Evolutionary conservation across 148 eudicot genomes (phyloP), one percentile per base, ranked within the genome.

Genomic region (Linanthus parryae): DNA sequence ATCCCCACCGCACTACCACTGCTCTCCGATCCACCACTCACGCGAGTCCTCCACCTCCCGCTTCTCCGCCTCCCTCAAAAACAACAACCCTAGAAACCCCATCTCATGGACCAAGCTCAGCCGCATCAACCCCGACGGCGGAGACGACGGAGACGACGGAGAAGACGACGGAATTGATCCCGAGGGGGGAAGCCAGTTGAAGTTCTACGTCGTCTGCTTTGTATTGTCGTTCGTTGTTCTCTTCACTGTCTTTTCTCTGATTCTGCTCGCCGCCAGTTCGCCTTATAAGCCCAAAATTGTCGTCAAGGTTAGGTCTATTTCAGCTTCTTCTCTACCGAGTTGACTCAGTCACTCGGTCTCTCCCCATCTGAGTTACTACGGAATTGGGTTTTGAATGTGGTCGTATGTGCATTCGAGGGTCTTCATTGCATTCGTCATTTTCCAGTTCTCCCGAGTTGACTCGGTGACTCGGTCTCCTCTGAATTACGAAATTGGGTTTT

Each of bases 11-110:
- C 75, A 71, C 23, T 84, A 83, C 79, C 92, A 73, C 56, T 83
- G 80, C 70, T 84, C 86, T 2, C 89, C 86, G 1, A 69, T 81
- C 4, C 96, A 84, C 73, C 94, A 84, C 57, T 84, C 96, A 3
- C 72, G 89, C 7, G 94, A 88, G 45, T 81, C 89, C 3, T 88
- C 94, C 31, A 76, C 81, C 14, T 80, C 92, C 0, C 65, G 92
- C 0, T 76, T 76, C 59, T 84, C 92, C 3, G 84, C 83, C 34
- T 68, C 91, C 12, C 13, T 75, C 8, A 76, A 73, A 18, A 58
- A 59, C 52, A 82, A 76, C 19, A 64, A 58, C 52, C 52, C 36
- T 21, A 39, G 19, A 3, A 20, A 40, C 38, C 30, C 54, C 15
- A 18, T 30, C 11, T 68, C 61, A 7, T 78, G 88, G 94, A 73